Percentiles rank a stretch among this genome's conserved stretches.
These are phyloP conservation scores for Ostreobium quekettii DNA, from an alignment of 139 green algal species.

Conservation along the genomic window DNA sequence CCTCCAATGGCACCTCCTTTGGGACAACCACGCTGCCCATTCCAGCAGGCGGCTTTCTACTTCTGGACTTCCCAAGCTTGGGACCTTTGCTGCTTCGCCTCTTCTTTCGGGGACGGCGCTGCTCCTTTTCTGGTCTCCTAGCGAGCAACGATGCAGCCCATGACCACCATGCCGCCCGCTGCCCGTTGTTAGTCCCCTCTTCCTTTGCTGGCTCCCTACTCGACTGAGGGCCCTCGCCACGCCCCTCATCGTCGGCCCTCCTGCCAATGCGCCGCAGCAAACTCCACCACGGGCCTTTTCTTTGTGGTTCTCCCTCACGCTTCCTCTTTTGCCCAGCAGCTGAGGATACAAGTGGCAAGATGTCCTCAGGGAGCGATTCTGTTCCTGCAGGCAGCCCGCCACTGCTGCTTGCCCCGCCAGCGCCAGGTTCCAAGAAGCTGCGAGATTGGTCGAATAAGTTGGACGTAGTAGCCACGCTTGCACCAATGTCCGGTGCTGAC, in stretches of 20 bases:
- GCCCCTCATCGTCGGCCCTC: not conserved
- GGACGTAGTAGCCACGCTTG: no score
- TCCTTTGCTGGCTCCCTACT: not conserved
- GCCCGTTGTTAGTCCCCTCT: not conserved
- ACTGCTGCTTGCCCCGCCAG: no score
- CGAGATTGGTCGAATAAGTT: no score
- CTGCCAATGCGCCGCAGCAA: not conserved
- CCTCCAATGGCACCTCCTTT: slow-evolving; percentile 70
- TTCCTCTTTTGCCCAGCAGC: no score
- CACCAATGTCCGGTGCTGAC: no score
- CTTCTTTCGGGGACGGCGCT: not conserved
- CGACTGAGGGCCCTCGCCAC: not conserved
- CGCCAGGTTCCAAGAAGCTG: no score
- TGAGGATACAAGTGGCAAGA: no score
- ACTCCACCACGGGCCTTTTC: not conserved
- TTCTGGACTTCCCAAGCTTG: not conserved
- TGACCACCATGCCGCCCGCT: not conserved
- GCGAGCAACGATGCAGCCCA: no score
- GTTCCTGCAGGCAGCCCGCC: no score
- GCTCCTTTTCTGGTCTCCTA: no score
- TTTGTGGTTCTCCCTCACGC: no score
- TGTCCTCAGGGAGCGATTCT: no score
- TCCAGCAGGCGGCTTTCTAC: not conserved
- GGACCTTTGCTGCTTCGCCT: not conserved
- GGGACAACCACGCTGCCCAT: slow-evolving; percentile 63